A percentile compares a stretch with the other conserved stretches of the same genome.
phyloP scores from a whole-genome alignment of 1,284 basidiomycete genomes.

The Chondrostereum purpureum region DNA sequence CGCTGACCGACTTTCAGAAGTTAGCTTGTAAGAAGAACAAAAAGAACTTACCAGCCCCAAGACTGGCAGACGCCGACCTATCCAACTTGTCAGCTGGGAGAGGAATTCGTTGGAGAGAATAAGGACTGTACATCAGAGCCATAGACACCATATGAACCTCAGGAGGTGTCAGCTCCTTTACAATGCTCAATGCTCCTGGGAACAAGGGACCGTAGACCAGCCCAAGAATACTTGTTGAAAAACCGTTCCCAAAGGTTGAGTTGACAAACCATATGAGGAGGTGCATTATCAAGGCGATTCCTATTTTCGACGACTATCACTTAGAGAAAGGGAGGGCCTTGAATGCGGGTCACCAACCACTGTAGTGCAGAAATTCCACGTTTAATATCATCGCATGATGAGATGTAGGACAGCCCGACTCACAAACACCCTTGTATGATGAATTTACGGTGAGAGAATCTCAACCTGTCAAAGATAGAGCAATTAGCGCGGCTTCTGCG shows the following conservation, averaged over 20 bases:
- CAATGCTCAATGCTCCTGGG: constrained; percentile 37
- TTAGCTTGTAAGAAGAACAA: no score
- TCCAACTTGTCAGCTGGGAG: no score
- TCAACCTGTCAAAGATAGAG: constrained; percentile 30
- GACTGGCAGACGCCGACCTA: no score
- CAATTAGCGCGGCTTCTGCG: no score
- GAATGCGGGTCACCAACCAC: constrained; percentile 19
- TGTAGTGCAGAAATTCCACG: constrained; percentile 9
- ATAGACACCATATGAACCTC: constrained; percentile 48
- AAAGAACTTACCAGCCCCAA: no score
- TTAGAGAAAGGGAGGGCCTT: no score
- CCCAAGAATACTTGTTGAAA: constrained; percentile 40
- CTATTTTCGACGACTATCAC: no score
- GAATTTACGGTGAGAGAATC: constrained; percentile 38
- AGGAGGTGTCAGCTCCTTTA: constrained; percentile 37
- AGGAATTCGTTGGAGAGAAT: constrained; percentile 5
- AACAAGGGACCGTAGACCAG: constrained; percentile 44
- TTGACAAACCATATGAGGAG: constrained; percentile 46
- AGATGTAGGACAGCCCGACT: no score
- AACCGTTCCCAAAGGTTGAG: constrained; percentile 40
- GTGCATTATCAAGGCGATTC: constrained; percentile 41
- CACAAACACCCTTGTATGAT: constrained; percentile 40
- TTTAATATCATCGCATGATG: no score
- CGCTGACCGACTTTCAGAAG: constrained; percentile 29
- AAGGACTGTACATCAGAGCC: constrained; percentile 39